phyloP scores from a whole-genome alignment of 768 basidiomycete species.

The Paxillus involutus region DNA sequence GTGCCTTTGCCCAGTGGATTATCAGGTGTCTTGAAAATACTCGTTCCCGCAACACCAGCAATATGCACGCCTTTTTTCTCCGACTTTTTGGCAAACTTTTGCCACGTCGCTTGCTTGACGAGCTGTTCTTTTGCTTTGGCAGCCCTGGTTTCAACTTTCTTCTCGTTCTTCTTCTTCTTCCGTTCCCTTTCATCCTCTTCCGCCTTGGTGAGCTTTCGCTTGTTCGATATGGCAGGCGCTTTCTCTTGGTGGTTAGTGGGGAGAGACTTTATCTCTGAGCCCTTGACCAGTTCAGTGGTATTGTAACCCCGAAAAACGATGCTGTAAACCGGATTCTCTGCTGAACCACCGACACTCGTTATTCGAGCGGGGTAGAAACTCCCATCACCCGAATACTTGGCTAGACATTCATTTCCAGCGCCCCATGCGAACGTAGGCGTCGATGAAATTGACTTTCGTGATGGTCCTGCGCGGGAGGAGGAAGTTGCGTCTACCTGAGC shows the following conservation, averaged over 20 bases:
- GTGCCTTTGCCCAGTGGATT: conserved; percentile 84
- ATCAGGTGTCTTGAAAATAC: conserved; percentile 93
- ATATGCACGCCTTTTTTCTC: conserved; percentile 93
- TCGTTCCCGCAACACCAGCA: conserved; percentile 84
- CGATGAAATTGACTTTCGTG: conserved; percentile 53
- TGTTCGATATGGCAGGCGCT: conserved; percentile 44
- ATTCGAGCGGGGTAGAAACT: conserved; percentile 89
- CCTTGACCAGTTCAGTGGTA: conserved; percentile 82
- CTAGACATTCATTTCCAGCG: conserved; percentile 84
- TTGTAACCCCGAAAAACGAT: conserved; percentile 93
- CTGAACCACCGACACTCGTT: conserved; percentile 78
- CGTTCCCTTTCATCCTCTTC: conserved; percentile 86
- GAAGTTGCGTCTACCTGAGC: conserved; percentile 67
- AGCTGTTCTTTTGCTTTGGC: conserved; percentile 88
- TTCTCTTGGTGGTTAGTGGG: conserved; percentile 55
- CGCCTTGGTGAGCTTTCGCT: conserved; percentile 75
- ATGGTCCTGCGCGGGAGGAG: conserved; percentile 53
- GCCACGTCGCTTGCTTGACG: conserved; percentile 84
- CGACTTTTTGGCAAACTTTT: conserved; percentile 93
- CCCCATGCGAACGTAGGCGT: conserved; percentile 60
- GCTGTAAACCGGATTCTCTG: conserved; percentile 82
- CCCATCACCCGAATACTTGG: conserved; percentile 83
- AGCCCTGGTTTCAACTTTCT: conserved; percentile 81
- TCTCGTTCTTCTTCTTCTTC: conserved; percentile 96
- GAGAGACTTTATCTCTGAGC: conserved; percentile 66